Evolutionary conservation across 2,329 filamentous ascomycete genomes (phyloP).

Genomic region (Nannizziopsis arthrosporioides): DNA sequence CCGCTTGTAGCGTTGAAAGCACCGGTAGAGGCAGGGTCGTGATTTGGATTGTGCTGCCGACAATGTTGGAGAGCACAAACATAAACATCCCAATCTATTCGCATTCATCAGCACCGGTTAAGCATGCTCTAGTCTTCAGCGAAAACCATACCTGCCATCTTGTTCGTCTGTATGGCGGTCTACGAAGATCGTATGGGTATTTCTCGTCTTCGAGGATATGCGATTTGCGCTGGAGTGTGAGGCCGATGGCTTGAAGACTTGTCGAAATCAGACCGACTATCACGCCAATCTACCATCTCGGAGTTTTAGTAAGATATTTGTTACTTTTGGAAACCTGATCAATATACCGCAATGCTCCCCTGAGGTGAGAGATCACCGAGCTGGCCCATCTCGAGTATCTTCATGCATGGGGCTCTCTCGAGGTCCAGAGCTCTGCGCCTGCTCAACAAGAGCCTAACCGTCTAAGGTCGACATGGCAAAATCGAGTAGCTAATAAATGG

Average conservation of each 20-base stretch:
- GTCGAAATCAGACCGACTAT: constrained; percentile 87
- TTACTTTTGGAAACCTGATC: background rate
- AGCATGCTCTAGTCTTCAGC: background rate
- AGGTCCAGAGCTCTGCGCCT: background rate
- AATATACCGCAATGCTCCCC: constrained; percentile 62
- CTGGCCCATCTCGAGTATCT: constrained; percentile 49
- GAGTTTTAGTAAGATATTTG: background rate
- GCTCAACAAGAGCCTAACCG: background rate
- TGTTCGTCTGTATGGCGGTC: constrained; percentile 78
- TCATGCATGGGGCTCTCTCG: constrained; percentile 23
- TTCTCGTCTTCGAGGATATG: constrained; percentile 97
- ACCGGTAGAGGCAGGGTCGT: constrained; percentile 89
- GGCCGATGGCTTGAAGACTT: constrained; percentile 83
- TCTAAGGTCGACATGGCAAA: constrained; percentile 21
- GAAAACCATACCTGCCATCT: constrained; percentile 62
- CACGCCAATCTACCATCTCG: constrained; percentile 60
- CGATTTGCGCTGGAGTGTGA: constrained; percentile 94
- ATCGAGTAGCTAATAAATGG: background rate
- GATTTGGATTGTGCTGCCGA: constrained; percentile 94
- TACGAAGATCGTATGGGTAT: constrained; percentile 59
- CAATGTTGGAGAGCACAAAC: constrained; percentile 87
- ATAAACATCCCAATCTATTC: constrained; percentile 73
- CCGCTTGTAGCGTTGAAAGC: constrained; percentile 82
- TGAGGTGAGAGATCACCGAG: constrained; percentile 65
- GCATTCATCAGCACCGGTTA: constrained; percentile 14